Base-by-base conservation (phyloP, 225 moss, liverwort and hornwort species). In the Ulota crispa region DNA sequence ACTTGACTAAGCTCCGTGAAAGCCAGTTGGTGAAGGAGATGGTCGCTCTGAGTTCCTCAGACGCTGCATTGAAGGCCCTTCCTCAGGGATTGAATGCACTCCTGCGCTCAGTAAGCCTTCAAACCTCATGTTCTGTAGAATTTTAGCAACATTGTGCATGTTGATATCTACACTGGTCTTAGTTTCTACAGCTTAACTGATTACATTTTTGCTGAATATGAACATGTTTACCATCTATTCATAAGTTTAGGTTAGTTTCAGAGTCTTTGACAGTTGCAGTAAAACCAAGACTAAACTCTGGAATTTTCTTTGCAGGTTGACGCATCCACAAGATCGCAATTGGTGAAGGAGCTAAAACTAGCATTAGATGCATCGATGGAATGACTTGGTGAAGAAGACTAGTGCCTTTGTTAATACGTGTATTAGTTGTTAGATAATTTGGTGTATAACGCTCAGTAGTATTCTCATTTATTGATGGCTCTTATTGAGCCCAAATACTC, bases 11-110 rank as follows among this genome's bases (percentile, higher is more conserved):
- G 78, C 85, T 98, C 34, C 79, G 84, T 67, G 78, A 89, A 68
- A 83, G 86, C 64, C 90, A 89, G 20, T 77, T 98, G 19, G 89
- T 91, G 11, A 92, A 87, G 77, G 90, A 92, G 80, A 83, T 98
- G 77, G 86, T 92, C 50, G 85, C 92, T 61, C 68, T 95, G n/a
- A 93, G 89, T 47, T 85, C 91, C 42, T 95, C 97, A 34, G 60
- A 92, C 54, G 91, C 82, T 23, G 89, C 91, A 55, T 70, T 98
- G 53, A 87, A 87, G 76, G 95, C 91, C 4, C 82, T 98, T 21
- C 95, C 98, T 65, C 92, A 90, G 73, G 95, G 95, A 8, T 85
- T 98, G 75, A 84, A 82, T 59, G 82, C 90, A 69, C 84, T 98
- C 20, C 87, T 98, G 11, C 92, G 88, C 70, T 85, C 88, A 59